These are phyloP conservation scores for Aspergillus unguis DNA, from an alignment of 2,329 filamentous ascomycete genomes.

Conservation along the genomic window DNA sequence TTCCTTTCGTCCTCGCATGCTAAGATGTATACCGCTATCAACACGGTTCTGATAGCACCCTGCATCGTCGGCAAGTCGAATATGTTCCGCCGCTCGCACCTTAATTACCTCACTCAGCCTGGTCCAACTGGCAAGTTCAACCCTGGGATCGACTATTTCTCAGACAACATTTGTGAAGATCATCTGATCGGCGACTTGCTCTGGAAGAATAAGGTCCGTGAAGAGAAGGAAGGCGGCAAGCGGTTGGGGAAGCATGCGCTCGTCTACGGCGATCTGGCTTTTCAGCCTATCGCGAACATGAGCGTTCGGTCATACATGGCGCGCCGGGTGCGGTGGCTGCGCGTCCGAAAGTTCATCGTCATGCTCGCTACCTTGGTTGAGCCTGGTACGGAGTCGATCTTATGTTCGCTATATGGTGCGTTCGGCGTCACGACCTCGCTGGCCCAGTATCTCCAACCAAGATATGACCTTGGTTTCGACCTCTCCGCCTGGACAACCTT, in stretches of 20 bases:
- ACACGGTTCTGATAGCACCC: slow-evolving; percentile 82
- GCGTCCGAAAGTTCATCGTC: slow-evolving; percentile 93
- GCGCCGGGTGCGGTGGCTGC: slow-evolving; percentile 81
- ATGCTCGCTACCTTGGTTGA: slow-evolving; percentile 84
- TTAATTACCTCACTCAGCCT: slow-evolving; percentile 66
- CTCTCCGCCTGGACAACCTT: slow-evolving; percentile 67
- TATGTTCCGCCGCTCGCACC: slow-evolving; percentile 93
- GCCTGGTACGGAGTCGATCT: slow-evolving; percentile 81
- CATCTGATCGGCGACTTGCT: slow-evolving; percentile 90
- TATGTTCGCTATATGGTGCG: slow-evolving; percentile 77
- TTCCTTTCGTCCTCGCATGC: slow-evolving; percentile 92
- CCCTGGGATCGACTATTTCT: slow-evolving; percentile 87
- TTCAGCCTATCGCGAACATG: slow-evolving; percentile 86
- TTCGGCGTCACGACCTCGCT: slow-evolving; percentile 71
- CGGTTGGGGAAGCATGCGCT: slow-evolving; percentile 73
- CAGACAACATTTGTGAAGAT: slow-evolving; percentile 94
- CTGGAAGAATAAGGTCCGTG: slow-evolving; percentile 58
- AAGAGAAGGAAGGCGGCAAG: slow-evolving; percentile 37
- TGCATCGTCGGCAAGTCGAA: slow-evolving; percentile 97
- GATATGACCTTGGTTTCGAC: slow-evolving; percentile 45
- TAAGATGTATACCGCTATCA: slow-evolving; percentile 98
- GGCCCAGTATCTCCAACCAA: slow-evolving; percentile 55
- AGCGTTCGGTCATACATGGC: slow-evolving; percentile 72
- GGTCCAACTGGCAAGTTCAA: slow-evolving; percentile 50
- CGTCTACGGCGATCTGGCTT: slow-evolving; percentile 77